Conservation (phyloP, 352 stramenopile species). For the Phytophthora pseudosyringae region DNA sequence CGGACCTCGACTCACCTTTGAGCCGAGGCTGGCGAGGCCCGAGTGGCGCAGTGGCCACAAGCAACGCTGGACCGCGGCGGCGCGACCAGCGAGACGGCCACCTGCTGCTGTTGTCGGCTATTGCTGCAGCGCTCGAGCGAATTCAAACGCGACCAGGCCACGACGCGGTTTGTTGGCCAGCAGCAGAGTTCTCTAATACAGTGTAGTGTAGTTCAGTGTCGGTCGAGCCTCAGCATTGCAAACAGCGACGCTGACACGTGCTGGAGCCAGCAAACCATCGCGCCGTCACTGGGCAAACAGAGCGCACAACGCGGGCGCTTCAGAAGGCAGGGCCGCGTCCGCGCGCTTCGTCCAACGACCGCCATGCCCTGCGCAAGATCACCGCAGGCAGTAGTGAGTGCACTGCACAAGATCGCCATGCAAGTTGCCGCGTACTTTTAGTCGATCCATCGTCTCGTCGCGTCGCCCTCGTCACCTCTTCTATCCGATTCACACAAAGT, state of each 20-base stretch:
- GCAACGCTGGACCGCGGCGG: not conserved
- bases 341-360: constrained; percentile 1
- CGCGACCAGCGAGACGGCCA: constrained; percentile 32
- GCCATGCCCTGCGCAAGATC: constrained; percentile 8
- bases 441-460: not conserved
- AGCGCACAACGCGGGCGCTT: too few relatives aligned
- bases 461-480: constrained; percentile 3
- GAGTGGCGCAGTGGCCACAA: too few relatives aligned
- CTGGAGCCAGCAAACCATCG: too few relatives aligned
- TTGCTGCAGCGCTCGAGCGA: not conserved
- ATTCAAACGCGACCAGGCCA: too few relatives aligned
- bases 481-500: not conserved
- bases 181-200: too few relatives aligned
- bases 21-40: not conserved
- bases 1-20: constrained; percentile 12
- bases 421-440: constrained; percentile 4
- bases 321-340: not conserved
- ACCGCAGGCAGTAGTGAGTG: not conserved
- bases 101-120: constrained; percentile 1
- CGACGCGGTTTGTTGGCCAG: too few relatives aligned
- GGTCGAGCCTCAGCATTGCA: not conserved
- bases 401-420: constrained; percentile 7
- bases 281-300: too few relatives aligned
- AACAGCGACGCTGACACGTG: too few relatives aligned
- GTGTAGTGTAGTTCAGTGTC: not conserved